Base-by-base conservation (phyloP, 257 asterid genomes). In the Solanum bukasovii region DNA sequence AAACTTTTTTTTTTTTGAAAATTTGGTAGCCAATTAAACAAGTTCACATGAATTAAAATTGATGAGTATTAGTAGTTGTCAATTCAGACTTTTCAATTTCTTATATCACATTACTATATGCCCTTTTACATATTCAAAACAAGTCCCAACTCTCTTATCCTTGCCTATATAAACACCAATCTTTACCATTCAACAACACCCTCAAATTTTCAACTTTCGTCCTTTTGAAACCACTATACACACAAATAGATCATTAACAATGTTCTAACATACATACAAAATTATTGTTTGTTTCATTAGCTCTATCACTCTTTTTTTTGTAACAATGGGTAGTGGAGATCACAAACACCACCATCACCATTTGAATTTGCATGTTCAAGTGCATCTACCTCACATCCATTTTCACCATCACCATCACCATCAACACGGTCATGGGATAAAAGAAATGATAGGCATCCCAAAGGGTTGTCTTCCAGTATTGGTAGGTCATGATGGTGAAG, bases 391-490 rank as follows among this genome's bases (percentile, higher is more conserved):
- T 27, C 85, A 81, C 85, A 81, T 81, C 18, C 85, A 81, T 46
- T 81, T 81, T 81, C 85, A 81, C 40, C 85, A 81, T 13, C 85
- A 81, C 12, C 85, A 81, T 14, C 85, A 81, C 9, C 65, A 79
- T 81, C 85, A 46, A 46, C 85, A 81, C 11, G 40, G 7, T 18
- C 71, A 72, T 46, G 89, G 63, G 72, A 87, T 29, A 63, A 73
- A 88, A 59, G 88, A 90, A 5, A 23, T 38, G n/a, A 42, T 61
- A 27, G 88, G 77, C 11, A 87, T 90, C 31, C 94, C 93, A 1
- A 92, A 88, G 65, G 94, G 94, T 3, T 92, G 90, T 49, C 49
- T 92, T 7, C 93, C 94, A 23, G 88, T 92, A 21, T 27, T 92
- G 92, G 94, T 92, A 35, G 94, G 93, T 44, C 78, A 68, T 5